Percentiles rank a stretch among this genome's conserved stretches.
phyloP scores from a whole-genome alignment of 306 rosid genomes.

The Datisca glomerata region DNA sequence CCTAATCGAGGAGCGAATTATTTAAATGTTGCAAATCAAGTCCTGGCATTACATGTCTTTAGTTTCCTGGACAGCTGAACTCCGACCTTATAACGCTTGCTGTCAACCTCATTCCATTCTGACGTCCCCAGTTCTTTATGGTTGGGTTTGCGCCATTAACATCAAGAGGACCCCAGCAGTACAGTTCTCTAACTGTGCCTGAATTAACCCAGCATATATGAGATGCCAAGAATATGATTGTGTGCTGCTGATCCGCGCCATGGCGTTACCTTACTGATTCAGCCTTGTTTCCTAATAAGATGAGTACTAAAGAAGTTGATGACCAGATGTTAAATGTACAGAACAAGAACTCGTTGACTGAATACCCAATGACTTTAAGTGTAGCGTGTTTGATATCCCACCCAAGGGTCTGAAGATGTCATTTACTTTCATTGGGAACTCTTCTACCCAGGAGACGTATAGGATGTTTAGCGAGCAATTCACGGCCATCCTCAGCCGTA shows the following conservation, averaged over 20 bases:
- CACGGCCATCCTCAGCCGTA: constrained; percentile 74
- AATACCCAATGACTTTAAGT: constrained; percentile 83
- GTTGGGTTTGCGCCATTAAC: constrained; percentile 86
- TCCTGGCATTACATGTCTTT: too few relatives aligned
- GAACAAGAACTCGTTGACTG: constrained; percentile 92
- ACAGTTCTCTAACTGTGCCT: constrained; percentile 68
- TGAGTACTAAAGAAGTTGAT: constrained; percentile 88
- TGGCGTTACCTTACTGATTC: constrained; percentile 72
- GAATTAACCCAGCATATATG: constrained; percentile 93
- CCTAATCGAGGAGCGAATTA: too few relatives aligned
- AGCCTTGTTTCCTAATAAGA: constrained; percentile 74
- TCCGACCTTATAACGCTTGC: constrained; percentile 80
- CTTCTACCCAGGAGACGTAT: constrained; percentile 84
- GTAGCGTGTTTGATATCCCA: constrained; percentile 80
- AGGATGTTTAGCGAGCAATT: constrained; percentile 78
- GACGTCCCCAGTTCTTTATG: constrained; percentile 84
- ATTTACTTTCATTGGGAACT: constrained; percentile 79
- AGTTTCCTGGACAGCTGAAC: constrained; percentile 85
- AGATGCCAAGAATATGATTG: constrained; percentile 78
- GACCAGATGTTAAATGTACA: constrained; percentile 79
- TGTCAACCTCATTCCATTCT: constrained; percentile 67
- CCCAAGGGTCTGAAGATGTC: constrained; percentile 74
- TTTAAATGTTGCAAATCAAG: too few relatives aligned
- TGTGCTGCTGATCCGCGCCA: constrained; percentile 89
- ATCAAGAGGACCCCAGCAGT: constrained; percentile 58